These are phyloP conservation scores for Emericellopsis terricola DNA, from an alignment of 495 filamentous ascomycete species.

Conservation along the genomic window DNA sequence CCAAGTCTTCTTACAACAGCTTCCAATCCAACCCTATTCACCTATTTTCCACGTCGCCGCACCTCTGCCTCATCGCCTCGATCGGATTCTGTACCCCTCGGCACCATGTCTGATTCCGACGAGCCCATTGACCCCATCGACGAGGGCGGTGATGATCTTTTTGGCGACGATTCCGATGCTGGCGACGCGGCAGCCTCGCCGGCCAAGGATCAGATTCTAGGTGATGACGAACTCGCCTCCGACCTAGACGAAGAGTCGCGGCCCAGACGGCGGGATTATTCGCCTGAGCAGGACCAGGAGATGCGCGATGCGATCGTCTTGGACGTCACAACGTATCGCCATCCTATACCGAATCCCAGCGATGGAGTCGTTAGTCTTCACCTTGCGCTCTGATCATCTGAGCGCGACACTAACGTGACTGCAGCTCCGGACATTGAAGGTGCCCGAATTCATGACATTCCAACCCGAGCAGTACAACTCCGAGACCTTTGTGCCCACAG, in stretches of 20 bases:
- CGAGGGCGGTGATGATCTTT: conserved; percentile 45
- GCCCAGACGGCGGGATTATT: conserved; percentile 15
- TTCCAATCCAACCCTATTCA: conserved; percentile 33
- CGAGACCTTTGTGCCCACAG: conserved; percentile 40
- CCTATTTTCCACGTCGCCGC: not conserved
- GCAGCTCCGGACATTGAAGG: conserved; percentile 59
- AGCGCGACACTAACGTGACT: too few species aligned
- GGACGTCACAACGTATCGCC: conserved; percentile 39
- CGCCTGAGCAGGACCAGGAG: conserved; percentile 27
- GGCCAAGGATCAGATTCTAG: conserved; percentile 18
- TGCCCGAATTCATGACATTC: conserved; percentile 65
- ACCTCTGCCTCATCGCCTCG: not conserved
- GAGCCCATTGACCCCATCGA: conserved; percentile 30
- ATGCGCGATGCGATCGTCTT: conserved; percentile 34
- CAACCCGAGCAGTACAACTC: conserved; percentile 57
- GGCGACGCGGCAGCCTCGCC: conserved; percentile 12
- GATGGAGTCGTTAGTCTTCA: conserved; percentile 37
- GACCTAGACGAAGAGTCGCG: conserved; percentile 37
- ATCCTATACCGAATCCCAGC: conserved; percentile 51
- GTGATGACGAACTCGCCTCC: conserved; percentile 64
- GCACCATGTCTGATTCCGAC: conserved; percentile 36
- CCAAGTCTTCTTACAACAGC: too few species aligned
- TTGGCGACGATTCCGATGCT: conserved; percentile 34
- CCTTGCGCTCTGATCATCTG: not conserved
- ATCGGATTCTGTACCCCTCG: too few species aligned